A percentile compares a stretch with the other conserved stretches of the same genome.
phyloP scores from a whole-genome alignment of 1,284 basidiomycete species.

The Moesziomyces globuligerus region DNA sequence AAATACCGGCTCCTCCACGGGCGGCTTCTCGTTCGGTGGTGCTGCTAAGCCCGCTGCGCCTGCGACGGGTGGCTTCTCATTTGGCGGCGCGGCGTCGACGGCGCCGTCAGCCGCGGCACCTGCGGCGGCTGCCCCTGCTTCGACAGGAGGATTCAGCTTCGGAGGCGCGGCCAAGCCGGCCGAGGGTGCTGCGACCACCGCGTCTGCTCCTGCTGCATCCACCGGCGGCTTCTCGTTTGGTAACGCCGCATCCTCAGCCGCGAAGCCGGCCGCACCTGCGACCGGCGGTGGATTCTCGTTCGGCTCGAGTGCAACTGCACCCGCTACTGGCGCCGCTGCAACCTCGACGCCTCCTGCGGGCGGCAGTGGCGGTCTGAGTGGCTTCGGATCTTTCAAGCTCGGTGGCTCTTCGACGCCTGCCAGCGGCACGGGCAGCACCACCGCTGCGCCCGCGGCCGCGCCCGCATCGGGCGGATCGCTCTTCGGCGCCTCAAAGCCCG shows the following conservation, averaged over 20 bases:
- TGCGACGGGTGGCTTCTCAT: constrained; percentile 46
- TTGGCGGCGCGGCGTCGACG: constrained; percentile 35
- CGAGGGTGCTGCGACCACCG: constrained; percentile 18
- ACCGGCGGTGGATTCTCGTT: constrained; percentile 45
- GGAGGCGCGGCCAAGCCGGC: constrained; percentile 29
- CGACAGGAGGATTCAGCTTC: constrained; percentile 40
- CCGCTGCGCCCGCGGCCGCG: constrained; percentile 13
- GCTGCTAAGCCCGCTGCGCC: constrained; percentile 40
- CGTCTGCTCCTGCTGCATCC: constrained; percentile 39
- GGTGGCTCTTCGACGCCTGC: constrained; percentile 13
- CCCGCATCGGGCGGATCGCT: constrained; percentile 23
- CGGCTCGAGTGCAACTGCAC: constrained; percentile 19
- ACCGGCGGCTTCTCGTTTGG: constrained; percentile 51
- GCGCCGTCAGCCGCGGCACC: constrained; percentile 44
- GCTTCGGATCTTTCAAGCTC: constrained; percentile 36
- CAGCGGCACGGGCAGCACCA: constrained; percentile 6
- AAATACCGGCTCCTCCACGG: constrained; percentile 10
- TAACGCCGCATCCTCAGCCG: constrained; percentile 22
- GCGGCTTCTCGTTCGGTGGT: constrained; percentile 47
- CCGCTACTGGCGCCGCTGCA: constrained; percentile 26
- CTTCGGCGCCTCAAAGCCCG: constrained; percentile 49
- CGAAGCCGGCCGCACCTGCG: constrained; percentile 58
- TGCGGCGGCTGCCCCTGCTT: constrained; percentile 10
- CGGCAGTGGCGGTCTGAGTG: constrained; percentile 16
- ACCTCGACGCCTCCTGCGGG: constrained; percentile 4